phyloP scores from a whole-genome alignment of 108 stramenopile species.

The Cyclostephanos tholiformis region DNA sequence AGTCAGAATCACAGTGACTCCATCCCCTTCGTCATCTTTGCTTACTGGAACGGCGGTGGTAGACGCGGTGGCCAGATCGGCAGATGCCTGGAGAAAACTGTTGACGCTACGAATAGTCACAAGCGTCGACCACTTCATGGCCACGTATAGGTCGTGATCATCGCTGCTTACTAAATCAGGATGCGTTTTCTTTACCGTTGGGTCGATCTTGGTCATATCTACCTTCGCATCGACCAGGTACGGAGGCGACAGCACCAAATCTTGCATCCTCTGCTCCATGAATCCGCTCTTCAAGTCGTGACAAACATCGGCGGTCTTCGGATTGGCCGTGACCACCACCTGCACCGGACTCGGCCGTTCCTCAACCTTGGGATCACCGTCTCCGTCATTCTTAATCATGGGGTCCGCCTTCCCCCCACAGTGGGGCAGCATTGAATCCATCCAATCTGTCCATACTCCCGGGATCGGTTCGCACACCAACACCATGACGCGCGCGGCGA shows the following conservation, averaged over 20 bases:
- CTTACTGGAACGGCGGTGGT: conserved; percentile 46
- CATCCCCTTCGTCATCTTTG: conserved; percentile 54
- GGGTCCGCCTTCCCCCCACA: conserved; percentile 78
- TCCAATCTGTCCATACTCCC: conserved; percentile 87
- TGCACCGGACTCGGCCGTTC: conserved; percentile 86
- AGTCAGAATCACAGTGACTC: conserved; percentile 49
- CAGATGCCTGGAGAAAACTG: conserved; percentile 85
- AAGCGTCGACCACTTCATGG: conserved; percentile 83
- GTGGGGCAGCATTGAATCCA: conserved; percentile 73
- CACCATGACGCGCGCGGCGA: conserved; percentile 83
- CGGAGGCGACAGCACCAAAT: conserved; percentile 79
- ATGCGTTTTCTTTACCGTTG: conserved; percentile 74
- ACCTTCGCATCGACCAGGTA: conserved; percentile 56
- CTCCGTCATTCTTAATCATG: conserved; percentile 30
- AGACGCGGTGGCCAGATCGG: conserved; percentile 83
- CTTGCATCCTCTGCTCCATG: conserved; percentile 86
- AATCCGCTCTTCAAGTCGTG: conserved; percentile 87
- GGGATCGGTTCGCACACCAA: conserved; percentile 87
- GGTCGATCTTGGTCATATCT: conserved; percentile 42
- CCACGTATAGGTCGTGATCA: conserved; percentile 84
- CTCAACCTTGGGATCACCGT: conserved; percentile 55
- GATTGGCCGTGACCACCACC: conserved; percentile 80
- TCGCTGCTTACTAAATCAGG: conserved; percentile 84
- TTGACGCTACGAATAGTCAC: conserved; percentile 67
- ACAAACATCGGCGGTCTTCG: conserved; percentile 80